Evolutionary conservation across 2,329 filamentous ascomycete species (phyloP).

Genomic region (Karstenula rhodostoma): DNA sequence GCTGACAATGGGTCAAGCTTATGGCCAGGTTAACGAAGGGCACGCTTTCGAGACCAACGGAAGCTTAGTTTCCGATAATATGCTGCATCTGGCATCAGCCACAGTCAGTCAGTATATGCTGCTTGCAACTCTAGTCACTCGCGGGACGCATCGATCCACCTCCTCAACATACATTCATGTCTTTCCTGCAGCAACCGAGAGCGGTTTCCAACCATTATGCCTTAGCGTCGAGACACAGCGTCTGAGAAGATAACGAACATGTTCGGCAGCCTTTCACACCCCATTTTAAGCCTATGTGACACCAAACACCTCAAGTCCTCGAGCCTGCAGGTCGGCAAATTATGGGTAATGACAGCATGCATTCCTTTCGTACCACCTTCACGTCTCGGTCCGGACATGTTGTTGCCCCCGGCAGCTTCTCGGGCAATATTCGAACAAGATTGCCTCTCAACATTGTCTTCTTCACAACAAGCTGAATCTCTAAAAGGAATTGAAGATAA

Average conservation of each 20-base stretch:
- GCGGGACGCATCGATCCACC: too few species aligned
- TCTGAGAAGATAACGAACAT: background rate
- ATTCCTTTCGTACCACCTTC: conserved; percentile 3
- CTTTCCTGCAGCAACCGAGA: too few species aligned
- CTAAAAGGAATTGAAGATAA: too few species aligned
- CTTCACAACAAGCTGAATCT: too few species aligned
- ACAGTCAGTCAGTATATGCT: too few species aligned
- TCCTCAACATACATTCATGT: too few species aligned
- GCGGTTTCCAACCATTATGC: too few species aligned
- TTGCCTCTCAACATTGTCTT: background rate
- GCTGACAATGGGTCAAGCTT: background rate
- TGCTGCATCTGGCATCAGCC: background rate
- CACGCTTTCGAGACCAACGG: background rate
- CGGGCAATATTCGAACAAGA: background rate
- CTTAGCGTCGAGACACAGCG: conserved; percentile 10
- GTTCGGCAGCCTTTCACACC: background rate
- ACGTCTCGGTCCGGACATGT: background rate
- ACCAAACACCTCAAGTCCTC: background rate
- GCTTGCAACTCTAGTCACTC: too few species aligned
- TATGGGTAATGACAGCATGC: background rate
- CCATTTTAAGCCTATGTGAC: background rate
- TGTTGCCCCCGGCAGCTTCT: background rate
- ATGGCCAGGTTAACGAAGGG: background rate
- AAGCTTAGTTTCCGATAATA: background rate
- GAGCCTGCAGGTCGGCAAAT: background rate